phyloP scores from a whole-genome alignment of 768 basidiomycete genomes.

The Mycena olivaceomarginata region DNA sequence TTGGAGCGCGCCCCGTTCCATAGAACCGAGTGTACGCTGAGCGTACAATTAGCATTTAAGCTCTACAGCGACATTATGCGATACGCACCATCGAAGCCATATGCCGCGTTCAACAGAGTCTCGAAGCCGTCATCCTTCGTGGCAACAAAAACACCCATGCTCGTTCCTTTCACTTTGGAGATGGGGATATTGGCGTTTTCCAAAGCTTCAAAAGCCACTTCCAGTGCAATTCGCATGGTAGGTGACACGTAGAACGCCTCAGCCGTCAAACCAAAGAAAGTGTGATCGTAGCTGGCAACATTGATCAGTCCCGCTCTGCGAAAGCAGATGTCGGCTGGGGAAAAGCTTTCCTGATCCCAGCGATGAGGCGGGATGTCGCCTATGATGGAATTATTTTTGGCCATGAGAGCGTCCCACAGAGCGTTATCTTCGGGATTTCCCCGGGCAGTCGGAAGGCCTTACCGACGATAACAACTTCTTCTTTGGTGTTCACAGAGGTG shows the following conservation, averaged over 20 bases:
- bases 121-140: conserved; percentile 41
- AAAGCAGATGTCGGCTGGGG: conserved; percentile 36
- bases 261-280: conserved; percentile 43
- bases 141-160: conserved; percentile 37
- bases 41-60: not conserved
- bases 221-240: conserved; percentile 40
- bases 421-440: not conserved
- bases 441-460: conserved; percentile 44
- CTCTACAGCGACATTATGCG: not conserved
- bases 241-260: conserved; percentile 44
- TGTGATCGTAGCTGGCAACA: conserved; percentile 36
- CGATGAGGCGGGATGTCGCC: conserved; percentile 33
- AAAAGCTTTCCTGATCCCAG: conserved; percentile 43
- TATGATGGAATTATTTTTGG: conserved; percentile 25
- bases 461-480: conserved; percentile 44
- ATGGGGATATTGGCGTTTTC: conserved; percentile 44
- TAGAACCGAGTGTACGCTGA: conserved; percentile 41
- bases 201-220: conserved; percentile 42
- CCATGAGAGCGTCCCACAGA: conserved; percentile 37
- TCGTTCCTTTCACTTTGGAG: conserved; percentile 37
- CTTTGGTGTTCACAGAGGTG: not conserved
- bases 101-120: conserved; percentile 35
- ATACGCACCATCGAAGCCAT: conserved; percentile 41
- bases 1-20: conserved; percentile 40
- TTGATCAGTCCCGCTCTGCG: conserved; percentile 36